Evolutionary conservation across 176 grass and related monocot species (phyloP).

Genomic region (Hyparrhenia diplandra): DNA sequence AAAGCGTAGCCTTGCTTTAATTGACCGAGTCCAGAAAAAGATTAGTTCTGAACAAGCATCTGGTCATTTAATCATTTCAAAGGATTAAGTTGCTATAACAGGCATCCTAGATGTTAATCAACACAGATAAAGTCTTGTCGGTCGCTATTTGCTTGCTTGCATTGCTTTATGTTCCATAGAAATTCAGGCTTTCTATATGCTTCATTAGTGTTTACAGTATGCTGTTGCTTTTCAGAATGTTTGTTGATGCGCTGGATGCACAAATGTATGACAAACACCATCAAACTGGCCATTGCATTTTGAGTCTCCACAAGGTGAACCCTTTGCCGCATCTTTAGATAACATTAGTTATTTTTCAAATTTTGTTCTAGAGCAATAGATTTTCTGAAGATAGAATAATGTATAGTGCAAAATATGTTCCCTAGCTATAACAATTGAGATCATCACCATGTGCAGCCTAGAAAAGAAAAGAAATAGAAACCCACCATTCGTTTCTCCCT

Average conservation of each 20-base stretch:
- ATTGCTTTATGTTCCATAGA: neutral
- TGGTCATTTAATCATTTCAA: neutral
- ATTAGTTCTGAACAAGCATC: neutral
- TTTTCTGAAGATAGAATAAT: neutral
- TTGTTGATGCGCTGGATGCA: constrained; percentile 78
- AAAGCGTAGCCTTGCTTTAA: neutral
- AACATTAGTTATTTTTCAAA: constrained; percentile 8
- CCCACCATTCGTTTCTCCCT: neutral
- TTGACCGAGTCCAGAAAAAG: neutral
- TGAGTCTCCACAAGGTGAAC: constrained; percentile 72
- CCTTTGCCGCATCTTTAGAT: constrained; percentile 10
- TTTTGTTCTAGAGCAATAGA: neutral
- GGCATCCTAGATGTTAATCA: neutral
- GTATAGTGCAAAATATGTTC: neutral
- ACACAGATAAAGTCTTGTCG: neutral
- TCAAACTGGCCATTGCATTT: constrained; percentile 60
- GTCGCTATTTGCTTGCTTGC: neutral
- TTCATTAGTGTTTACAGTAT: constrained; percentile 20
- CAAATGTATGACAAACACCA: constrained; percentile 87
- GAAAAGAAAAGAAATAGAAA: neutral
- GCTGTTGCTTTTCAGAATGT: constrained; percentile 73
- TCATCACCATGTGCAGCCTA: neutral
- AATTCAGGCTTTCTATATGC: neutral
- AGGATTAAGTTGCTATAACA: neutral
- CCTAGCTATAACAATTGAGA: neutral